Evolutionary conservation across 352 stramenopile species (phyloP), one percentile per base, ranked within the genome.

Genomic region (Globisporangium canariense): DNA sequence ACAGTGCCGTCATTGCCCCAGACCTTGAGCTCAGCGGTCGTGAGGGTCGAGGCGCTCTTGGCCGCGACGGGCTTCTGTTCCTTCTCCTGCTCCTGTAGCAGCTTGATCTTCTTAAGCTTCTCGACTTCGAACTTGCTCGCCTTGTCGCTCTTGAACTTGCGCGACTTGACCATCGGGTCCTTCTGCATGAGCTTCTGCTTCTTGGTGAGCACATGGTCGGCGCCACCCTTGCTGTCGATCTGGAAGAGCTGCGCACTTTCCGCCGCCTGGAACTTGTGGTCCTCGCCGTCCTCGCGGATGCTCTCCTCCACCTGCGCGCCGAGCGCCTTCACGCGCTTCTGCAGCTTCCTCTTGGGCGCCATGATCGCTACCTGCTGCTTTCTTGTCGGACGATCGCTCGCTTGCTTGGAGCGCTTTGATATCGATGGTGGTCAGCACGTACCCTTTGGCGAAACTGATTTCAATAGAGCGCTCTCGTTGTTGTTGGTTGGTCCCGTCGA

Each of bases 201-300:
- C 78, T 93, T 93, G 52, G 72, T 80, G 30, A 90, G 67, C n/a
- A 51, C 55, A 20, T 67, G 68, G 6, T 60, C 49, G 16, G 43
- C 69, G 43, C 78, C 84, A 51, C 87, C 87, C 46, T 78, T 76
- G 64, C 71, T 90, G 76, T 95, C 87, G 54, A 94, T 74, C 64
- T 90, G 79, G 73, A 93, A 95, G 22, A 95, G 77, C 70, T 92
- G 71, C n/a, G 84, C 71, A 41, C 78, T 80, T 46, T 75, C 67
- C 13, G 86, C 80, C 41, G 86, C 71, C 71, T 94, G 70, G n/a
- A 93, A 76, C 75, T 93, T 91, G 54, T 90, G 82, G 41, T 87
- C 77, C 65, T 95, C 81, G 4, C 74, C 83, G 52, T 91, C 78
- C 62, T 91, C 75, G n/a, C 75, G 80, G 58, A 95, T 93, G 60